Conservation (phyloP, 768 basidiomycete species). For the Porpolomopsis calyptriformis region DNA sequence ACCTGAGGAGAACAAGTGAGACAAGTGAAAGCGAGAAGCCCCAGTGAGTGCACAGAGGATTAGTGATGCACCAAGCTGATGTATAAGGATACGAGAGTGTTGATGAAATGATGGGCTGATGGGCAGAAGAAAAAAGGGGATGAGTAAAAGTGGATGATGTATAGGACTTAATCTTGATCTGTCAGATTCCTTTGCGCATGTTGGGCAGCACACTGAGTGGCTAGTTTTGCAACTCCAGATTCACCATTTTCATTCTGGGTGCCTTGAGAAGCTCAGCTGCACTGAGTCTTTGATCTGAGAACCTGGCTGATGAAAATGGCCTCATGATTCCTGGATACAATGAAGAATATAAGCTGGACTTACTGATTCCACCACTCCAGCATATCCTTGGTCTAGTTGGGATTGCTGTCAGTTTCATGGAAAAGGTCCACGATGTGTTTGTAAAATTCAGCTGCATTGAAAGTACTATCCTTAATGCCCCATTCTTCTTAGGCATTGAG, state of each 20-base stretch:
- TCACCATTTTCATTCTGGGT: background rate
- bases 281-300: background rate
- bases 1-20: background rate
- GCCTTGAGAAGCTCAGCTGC: too few relatives aligned
- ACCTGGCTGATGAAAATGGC: background rate
- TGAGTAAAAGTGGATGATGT: background rate
- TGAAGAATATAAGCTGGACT: background rate
- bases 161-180: background rate
- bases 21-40: too few relatives aligned
- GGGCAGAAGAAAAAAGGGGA: background rate
- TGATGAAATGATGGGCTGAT: background rate
- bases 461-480: background rate
- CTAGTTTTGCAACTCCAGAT: background rate
- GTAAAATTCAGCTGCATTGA: background rate
- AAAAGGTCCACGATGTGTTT: background rate
- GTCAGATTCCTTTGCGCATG: background rate
- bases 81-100: background rate
- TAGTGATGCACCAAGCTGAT: background rate
- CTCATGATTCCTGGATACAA: background rate
- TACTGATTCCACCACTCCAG: conserved; percentile 1
- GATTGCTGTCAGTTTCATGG: background rate
- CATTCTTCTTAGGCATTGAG: conserved; percentile 1
- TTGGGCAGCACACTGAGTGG: conserved; percentile 1
- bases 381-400: background rate
- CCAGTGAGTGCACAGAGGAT: background rate